Conservation (phyloP, 1,284 basidiomycete species). For the Ustilago shanxiensis region DNA sequence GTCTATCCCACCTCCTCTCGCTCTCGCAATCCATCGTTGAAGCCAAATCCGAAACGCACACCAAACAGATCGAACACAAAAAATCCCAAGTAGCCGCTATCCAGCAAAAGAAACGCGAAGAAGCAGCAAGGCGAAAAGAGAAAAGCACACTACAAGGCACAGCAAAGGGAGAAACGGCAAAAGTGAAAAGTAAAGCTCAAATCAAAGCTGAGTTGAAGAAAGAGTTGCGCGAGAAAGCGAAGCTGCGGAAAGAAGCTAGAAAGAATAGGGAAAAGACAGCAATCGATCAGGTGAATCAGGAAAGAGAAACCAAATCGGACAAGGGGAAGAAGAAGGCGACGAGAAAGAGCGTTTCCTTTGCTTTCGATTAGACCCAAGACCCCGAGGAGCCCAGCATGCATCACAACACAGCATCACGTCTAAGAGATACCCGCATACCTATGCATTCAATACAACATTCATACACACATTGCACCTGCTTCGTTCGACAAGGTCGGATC, state of each 20-base stretch:
- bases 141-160: not conserved
- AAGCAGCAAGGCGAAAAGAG: constrained; percentile 10
- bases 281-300: not conserved
- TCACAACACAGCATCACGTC: not conserved
- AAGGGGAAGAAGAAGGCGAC: constrained; percentile 9
- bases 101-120: constrained; percentile 15
- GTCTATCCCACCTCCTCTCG: constrained; percentile 39
- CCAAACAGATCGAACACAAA: constrained; percentile 17
- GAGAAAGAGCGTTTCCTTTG: constrained; percentile 45
- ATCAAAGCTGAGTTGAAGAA: constrained; percentile 46
- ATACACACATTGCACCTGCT: not conserved
- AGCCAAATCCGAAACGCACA: constrained; percentile 17
- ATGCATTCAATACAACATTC: not conserved
- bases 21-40: constrained; percentile 42
- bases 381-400: not conserved
- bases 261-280: not conserved
- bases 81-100: constrained; percentile 24
- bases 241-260: constrained; percentile 32
- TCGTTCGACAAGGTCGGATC: not conserved
- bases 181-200: constrained; percentile 34
- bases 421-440: not conserved
- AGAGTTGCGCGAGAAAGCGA: constrained; percentile 28
- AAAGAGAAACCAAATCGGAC: not conserved
- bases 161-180: not conserved
- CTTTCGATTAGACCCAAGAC: constrained; percentile 11